Evolutionary conservation across 176 grass and related monocot species (phyloP).

Genomic region (Pharus latifolius): DNA sequence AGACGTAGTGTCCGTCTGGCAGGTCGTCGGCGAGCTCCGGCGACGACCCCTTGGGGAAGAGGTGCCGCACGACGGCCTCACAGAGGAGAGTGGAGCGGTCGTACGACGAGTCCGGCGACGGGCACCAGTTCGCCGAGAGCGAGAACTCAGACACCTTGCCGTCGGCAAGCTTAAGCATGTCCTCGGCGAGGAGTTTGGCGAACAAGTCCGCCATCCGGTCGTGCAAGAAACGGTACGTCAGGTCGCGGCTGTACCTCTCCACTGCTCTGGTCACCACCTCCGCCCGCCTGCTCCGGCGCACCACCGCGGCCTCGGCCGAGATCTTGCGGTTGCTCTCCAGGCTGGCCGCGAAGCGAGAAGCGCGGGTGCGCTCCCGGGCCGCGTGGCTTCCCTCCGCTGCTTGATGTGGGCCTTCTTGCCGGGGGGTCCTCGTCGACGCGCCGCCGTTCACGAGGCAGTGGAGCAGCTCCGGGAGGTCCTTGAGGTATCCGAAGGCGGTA

Average conservation of each 20-base stretch:
- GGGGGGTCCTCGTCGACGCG: slow-evolving; percentile 26
- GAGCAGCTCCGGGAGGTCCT: slow-evolving; percentile 93
- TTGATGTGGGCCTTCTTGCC: slow-evolving; percentile 31
- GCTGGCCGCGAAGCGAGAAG: slow-evolving; percentile 25
- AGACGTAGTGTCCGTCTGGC: slow-evolving; percentile 55
- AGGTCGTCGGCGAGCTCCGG: slow-evolving; percentile 27
- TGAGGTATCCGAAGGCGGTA: slow-evolving; percentile 64
- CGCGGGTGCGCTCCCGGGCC: no score
- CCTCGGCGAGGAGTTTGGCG: slow-evolving; percentile 38
- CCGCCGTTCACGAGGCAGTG: slow-evolving; percentile 54
- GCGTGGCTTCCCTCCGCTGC: neutral
- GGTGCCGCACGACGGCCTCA: slow-evolving; percentile 58
- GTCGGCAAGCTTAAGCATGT: slow-evolving; percentile 44
- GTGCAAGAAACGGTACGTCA: slow-evolving; percentile 56
- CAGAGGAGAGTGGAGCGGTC: slow-evolving; percentile 75
- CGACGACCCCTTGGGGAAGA: slow-evolving; percentile 49
- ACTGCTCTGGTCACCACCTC: slow-evolving; percentile 34
- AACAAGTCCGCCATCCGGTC: slow-evolving; percentile 66
- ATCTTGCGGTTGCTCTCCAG: slow-evolving; percentile 12
- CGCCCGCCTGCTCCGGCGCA: slow-evolving; percentile 18
- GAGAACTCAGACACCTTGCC: slow-evolving; percentile 27
- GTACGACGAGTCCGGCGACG: slow-evolving; percentile 70
- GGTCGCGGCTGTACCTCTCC: slow-evolving; percentile 34
- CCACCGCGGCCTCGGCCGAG: neutral
- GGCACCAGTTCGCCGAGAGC: slow-evolving; percentile 82